phyloP scores from a whole-genome alignment of 768 basidiomycete genomes.

The Boletus huronensis region DNA sequence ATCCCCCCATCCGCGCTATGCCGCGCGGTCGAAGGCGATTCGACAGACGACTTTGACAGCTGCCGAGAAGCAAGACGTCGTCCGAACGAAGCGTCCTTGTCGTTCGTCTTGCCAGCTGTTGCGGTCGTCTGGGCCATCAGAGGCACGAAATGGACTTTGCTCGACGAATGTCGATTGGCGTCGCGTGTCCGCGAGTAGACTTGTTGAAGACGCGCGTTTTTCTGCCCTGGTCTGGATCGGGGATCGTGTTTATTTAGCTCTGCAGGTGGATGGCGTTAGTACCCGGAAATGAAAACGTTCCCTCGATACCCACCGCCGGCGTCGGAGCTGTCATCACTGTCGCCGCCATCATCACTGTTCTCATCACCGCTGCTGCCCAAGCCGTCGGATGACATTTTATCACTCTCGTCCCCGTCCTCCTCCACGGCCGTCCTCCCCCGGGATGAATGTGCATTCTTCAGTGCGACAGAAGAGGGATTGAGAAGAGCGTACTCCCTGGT shows the following conservation, averaged over 20 bases:
- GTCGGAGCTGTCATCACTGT: constrained; percentile 50
- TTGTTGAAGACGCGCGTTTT: constrained; percentile 45
- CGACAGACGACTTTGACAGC: constrained; percentile 11
- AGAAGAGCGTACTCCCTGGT: constrained; percentile 88
- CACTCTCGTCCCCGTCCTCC: constrained; percentile 86
- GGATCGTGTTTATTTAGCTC: constrained; percentile 58
- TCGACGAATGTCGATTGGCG: constrained; percentile 39
- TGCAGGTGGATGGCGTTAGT: constrained; percentile 23
- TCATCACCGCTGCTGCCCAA: constrained; percentile 42
- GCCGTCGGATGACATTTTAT: constrained; percentile 60
- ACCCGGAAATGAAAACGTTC: constrained; percentile 9
- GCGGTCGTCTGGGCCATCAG: constrained; percentile 45
- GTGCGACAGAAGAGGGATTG: constrained; percentile 79
- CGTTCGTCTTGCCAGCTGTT: constrained; percentile 29
- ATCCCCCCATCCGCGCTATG: constrained; percentile 57
- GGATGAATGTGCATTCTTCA: constrained; percentile 38
- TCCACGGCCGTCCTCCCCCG: constrained; percentile 77
- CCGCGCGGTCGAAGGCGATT: constrained; percentile 16
- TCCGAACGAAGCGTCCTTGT: constrained; percentile 65
- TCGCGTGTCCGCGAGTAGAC: constrained; percentile 41
- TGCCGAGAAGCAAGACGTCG: constrained; percentile 48
- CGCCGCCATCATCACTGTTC: constrained; percentile 43
- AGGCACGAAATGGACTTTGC: constrained; percentile 63
- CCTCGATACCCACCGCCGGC: constrained; percentile 45
- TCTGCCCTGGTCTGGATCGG: constrained; percentile 46